Conservation (phyloP, 2,329 filamentous ascomycete genomes). For the Nemania sp. region DNA sequence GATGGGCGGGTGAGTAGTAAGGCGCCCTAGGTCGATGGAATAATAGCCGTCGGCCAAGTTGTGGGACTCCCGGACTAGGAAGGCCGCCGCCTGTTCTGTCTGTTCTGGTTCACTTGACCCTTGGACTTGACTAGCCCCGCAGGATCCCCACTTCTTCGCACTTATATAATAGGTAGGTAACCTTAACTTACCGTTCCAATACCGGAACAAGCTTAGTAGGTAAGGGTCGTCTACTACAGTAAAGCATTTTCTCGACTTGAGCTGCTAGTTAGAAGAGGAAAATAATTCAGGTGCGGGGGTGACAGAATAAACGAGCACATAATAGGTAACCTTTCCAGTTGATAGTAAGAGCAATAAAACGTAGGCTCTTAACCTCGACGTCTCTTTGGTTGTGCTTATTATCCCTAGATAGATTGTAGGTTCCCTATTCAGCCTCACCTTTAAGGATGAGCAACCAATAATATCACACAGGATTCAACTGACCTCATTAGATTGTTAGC, state of each 20-base stretch:
- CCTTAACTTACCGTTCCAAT: neutral
- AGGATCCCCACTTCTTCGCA: slow-evolving; percentile 17
- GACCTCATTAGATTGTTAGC: neutral
- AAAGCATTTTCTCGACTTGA: too few species aligned
- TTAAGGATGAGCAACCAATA: slow-evolving; percentile 19
- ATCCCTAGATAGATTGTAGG: slow-evolving; percentile 1
- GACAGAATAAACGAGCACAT: too few species aligned
- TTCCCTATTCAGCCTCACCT: slow-evolving; percentile 29
- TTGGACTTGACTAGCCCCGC: slow-evolving; percentile 16
- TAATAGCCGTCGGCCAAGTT: slow-evolving; percentile 42
- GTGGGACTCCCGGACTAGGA: slow-evolving; percentile 42
- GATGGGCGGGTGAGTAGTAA: slow-evolving; percentile 30
- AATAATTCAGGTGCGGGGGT: too few species aligned
- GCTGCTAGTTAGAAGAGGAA: too few species aligned
- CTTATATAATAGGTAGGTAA: slow-evolving; percentile 6
- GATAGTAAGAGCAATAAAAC: neutral
- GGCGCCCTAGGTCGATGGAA: slow-evolving; percentile 27
- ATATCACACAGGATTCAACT: slow-evolving; percentile 6
- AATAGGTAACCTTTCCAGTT: too few species aligned
- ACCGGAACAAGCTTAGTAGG: slow-evolving; percentile 11
- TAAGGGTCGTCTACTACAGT: too few species aligned
- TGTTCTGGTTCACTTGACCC: slow-evolving; percentile 21
- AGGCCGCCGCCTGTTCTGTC: slow-evolving; percentile 34
- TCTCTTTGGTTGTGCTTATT: neutral
- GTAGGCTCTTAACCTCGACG: neutral